Evolutionary conservation across 1,139 yeast genomes (phyloP), one percentile per base, ranked within the genome.

Genomic region (Magnusiomyces ingens): DNA sequence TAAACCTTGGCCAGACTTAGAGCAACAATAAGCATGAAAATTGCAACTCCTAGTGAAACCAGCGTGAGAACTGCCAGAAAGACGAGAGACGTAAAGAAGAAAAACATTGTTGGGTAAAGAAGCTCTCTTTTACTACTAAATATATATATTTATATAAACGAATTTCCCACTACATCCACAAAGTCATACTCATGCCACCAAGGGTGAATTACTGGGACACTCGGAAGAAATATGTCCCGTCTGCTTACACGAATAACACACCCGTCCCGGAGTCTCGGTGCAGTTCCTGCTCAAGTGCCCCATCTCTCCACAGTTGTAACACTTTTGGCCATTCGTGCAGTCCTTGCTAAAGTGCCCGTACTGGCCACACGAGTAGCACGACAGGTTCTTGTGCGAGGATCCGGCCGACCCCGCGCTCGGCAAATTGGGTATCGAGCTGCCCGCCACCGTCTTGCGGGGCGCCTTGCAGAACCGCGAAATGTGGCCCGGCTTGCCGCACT

Each of bases 401-500:
- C 76, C 35, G 12, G 35, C 19, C 47, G 51, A 15, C 15, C 43
- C 49, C 19, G 46, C 12, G 76, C 57, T 69, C 60, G 53, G 64
- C 52, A 50, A 55, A 53, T 35, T 55, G 52, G 42, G 29, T n/a
- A 6, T 19, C n/a, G 15, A 5, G 10, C 29, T 15, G 12, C 3
- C 8, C 8, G 32, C 4, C 8, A 26, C 8, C 32, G 32, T 8
- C 32, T 26, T 26, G 32, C 32, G 8, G 26, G 6, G 15, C 36
- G 56, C 51, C 42, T 82, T 81, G 74, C 96, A 90, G 70, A 80
- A 82, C 69, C 87, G 93, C 60, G 96, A 96, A 69, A 88, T 79
- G 77, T 89, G 96, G 61, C 96, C 96, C 62, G 85, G 79, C 75
- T 87, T 88, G 67, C 96, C 96, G 75, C 96, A 90, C 73, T 87